Conservation (phyloP, 345 rosid species). For the Acer negundo region DNA sequence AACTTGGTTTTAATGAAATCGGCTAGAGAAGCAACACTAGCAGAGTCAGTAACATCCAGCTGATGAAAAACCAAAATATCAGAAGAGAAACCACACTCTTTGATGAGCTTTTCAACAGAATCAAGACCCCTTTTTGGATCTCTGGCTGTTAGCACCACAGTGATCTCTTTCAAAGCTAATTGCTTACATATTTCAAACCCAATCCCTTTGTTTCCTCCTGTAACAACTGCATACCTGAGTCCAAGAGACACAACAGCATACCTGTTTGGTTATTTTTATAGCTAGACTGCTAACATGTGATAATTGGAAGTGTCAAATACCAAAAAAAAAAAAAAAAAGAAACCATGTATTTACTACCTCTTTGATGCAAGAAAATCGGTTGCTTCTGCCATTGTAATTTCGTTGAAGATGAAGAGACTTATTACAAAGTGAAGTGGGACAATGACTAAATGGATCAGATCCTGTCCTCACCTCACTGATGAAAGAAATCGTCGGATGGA, state of each 20-base stretch:
- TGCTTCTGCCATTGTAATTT: background rate
- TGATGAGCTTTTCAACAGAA: conserved; percentile 30
- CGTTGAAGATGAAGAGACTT: background rate
- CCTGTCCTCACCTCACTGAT: no score
- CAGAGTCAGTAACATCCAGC: conserved; percentile 28
- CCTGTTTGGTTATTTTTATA: background rate
- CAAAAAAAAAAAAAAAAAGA: background rate
- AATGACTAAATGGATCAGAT: no score
- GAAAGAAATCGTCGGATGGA: no score
- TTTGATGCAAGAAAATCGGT: background rate
- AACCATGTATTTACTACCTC: background rate
- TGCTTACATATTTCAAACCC: conserved; percentile 39
- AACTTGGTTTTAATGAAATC: conserved; percentile 24
- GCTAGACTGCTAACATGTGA: background rate
- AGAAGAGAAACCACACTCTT: conserved; percentile 10
- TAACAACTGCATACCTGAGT: conserved; percentile 34
- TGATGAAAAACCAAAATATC: conserved; percentile 26
- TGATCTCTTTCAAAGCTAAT: conserved; percentile 26
- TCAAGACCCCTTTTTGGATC: conserved; percentile 33
- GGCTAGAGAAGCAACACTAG: conserved; percentile 28
- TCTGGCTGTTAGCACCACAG: conserved; percentile 36
- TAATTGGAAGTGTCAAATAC: background rate
- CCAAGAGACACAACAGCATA: conserved; percentile 13
- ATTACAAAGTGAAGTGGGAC: no score
- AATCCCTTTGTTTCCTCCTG: conserved; percentile 38